Evolutionary conservation across 2,329 filamentous ascomycete species (phyloP).

Genomic region (Apiospora aurea): DNA sequence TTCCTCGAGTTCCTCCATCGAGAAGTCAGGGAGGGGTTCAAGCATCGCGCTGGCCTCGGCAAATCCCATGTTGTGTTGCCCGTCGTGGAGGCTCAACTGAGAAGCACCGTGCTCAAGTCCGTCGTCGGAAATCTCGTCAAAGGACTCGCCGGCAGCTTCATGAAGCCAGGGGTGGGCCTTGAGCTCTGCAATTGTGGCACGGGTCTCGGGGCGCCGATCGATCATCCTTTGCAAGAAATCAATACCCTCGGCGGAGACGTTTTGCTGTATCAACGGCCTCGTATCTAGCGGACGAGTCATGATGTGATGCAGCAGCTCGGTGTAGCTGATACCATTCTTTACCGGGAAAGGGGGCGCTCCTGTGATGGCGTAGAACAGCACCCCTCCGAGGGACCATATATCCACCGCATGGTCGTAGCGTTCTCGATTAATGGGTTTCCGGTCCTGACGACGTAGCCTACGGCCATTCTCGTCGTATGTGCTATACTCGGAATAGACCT

Average conservation of each 20-base stretch:
- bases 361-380: slow-evolving; percentile 87
- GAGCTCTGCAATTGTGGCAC: slow-evolving; percentile 76
- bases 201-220: slow-evolving; percentile 77
- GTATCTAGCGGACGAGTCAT: slow-evolving; percentile 80
- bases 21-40: slow-evolving; percentile 48
- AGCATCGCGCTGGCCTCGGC: slow-evolving; percentile 40
- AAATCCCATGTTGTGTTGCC: slow-evolving; percentile 33
- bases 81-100: slow-evolving; percentile 67
- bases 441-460: slow-evolving; percentile 67
- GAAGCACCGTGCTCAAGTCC: slow-evolving; percentile 66
- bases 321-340: slow-evolving; percentile 76
- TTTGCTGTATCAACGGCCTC: slow-evolving; percentile 62
- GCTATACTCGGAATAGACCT: slow-evolving; percentile 82
- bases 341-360: slow-evolving; percentile 82
- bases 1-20: slow-evolving; percentile 66
- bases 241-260: slow-evolving; percentile 72
- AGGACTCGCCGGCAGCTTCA: slow-evolving; percentile 53
- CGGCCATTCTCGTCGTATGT: slow-evolving; percentile 76
- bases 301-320: slow-evolving; percentile 82
- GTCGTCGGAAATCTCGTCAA: slow-evolving; percentile 68
- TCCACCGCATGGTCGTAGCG: slow-evolving; percentile 93
- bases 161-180: slow-evolving; percentile 78
- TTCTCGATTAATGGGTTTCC: slow-evolving; percentile 59
- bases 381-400: slow-evolving; percentile 94
- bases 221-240: slow-evolving; percentile 83